phyloP scores from a whole-genome alignment of 176 grass and related monocot species.

The Metroxylon sagu region DNA sequence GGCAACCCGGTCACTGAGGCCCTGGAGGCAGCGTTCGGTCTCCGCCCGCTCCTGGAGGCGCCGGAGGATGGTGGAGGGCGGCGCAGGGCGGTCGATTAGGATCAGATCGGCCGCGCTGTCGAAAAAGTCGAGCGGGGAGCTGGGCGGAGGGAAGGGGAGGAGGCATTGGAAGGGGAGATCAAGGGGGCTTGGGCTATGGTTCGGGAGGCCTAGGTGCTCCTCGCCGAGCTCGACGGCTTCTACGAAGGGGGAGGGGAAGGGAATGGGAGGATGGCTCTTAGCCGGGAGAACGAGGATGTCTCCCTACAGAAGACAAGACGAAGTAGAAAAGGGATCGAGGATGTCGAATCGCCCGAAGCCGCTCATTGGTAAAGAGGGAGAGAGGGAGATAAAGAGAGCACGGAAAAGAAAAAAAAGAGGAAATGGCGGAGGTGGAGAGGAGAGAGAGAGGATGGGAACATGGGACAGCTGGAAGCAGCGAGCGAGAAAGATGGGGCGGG shows the following conservation, averaged over 20 bases:
- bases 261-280: conserved; percentile 3
- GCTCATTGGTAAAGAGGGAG: conserved; percentile 24
- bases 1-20: conserved; percentile 56
- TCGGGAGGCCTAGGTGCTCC: conserved; percentile 4
- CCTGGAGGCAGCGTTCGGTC: conserved; percentile 28
- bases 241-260: neutral
- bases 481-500: too few species aligned
- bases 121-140: conserved; percentile 15
- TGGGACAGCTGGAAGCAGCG: too few species aligned
- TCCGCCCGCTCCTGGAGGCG: neutral
- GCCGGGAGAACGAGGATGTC: neutral
- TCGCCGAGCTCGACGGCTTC: too few species aligned
- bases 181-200: neutral
- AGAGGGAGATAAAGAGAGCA: too few species aligned
- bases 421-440: too few species aligned
- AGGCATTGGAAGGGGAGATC: conserved; percentile 2
- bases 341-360: conserved; percentile 17
- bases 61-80: neutral
- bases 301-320: neutral
- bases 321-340: conserved; percentile 33
- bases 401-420: too few species aligned
- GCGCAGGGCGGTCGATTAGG: neutral
- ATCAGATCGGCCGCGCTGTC: neutral
- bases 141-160: neutral
- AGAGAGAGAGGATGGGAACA: too few species aligned